Evolutionary conservation across 495 filamentous ascomycete genomes (phyloP), one percentile per base, ranked within the genome.

Genomic region (Talaromyces liani): DNA sequence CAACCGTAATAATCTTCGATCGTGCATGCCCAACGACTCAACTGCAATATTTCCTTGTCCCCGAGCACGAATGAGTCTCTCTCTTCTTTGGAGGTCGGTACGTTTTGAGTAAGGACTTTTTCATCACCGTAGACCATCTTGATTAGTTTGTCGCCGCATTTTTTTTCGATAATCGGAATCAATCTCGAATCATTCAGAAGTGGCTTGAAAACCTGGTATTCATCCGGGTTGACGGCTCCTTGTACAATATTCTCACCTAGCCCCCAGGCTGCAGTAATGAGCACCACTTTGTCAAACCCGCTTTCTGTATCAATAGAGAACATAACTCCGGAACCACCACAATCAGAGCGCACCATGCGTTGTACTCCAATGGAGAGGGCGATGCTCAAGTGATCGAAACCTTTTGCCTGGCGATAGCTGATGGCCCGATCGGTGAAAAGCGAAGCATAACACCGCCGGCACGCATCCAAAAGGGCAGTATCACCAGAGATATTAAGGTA

Each of bases 151-250:
- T 33, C 31, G 31, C 31, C 31, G 6, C 31, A 33, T 33, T 33
- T 33, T 8, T 33, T 33, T 33, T 33, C 31, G 31, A 33, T 33
- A 6, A 33, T 33, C 31, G 31, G 31, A 33, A 33, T 33, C 3
- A 33, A 6, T 33, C n/a, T 51, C n/a, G 47, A n/a, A n/a, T 51
- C 47, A n/a, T 51, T 51, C 20, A 51, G 6, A 2, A 67, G 64
- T 31, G 72, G 70, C 56, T 77, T 77, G 66, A 77, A 75, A 51
- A 77, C 68, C 16, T 72, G 72, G 31, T 75, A 77, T 49, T 77
- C 72, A 58, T 77, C 74, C 1, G 74, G 74, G 49, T 75, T 70
- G 60, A 77, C 71, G 2, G 68, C 66, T 34, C 73, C 73, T 51
- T 74, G 73, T 3, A 77, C 74, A 6, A 77, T 63, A 24, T 74